Evolutionary conservation across 1,139 yeast genomes (phyloP).

Genomic region (Geotrichum restrictum): DNA sequence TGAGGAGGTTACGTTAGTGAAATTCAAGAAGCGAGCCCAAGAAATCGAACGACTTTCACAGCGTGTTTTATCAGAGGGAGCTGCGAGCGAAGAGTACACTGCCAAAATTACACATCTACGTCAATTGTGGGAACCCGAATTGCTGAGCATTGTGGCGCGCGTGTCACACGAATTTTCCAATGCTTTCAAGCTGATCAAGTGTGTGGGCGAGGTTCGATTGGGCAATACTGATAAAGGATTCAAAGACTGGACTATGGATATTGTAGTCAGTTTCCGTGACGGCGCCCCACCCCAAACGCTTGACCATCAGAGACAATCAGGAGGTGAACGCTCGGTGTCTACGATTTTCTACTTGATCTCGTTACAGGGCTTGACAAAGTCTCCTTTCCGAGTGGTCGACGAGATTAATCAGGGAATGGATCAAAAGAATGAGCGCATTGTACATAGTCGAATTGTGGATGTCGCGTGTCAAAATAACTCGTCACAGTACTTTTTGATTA

Average conservation of each 20-base stretch:
- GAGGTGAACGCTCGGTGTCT: slow-evolving; percentile 96
- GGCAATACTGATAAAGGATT: slow-evolving; percentile 49
- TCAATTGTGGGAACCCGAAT: slow-evolving; percentile 55
- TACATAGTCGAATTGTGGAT: slow-evolving; percentile 81
- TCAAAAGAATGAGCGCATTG: slow-evolving; percentile 81
- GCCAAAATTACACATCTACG: slow-evolving; percentile 43
- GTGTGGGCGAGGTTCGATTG: slow-evolving; percentile 74
- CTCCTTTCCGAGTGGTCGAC: slow-evolving; percentile 94
- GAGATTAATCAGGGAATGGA: slow-evolving; percentile 99
- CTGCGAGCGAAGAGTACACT: slow-evolving; percentile 35
- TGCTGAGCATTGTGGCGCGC: slow-evolving; percentile 48
- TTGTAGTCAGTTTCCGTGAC: slow-evolving; percentile 80
- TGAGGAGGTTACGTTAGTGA: slow-evolving; percentile 19
- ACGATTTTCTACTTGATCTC: slow-evolving; percentile 89
- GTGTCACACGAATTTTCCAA: slow-evolving; percentile 62
- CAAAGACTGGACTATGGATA: slow-evolving; percentile 78
- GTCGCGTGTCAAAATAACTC: slow-evolving; percentile 60
- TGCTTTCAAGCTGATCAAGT: slow-evolving; percentile 70
- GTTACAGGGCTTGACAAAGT: slow-evolving; percentile 80
- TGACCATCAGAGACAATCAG: slow-evolving; percentile 87
- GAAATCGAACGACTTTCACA: slow-evolving; percentile 35
- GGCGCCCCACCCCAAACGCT: slow-evolving; percentile 63
- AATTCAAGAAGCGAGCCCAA: slow-evolving; percentile 30
- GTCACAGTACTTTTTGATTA: slow-evolving; percentile 81
- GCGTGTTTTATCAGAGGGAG: slow-evolving; percentile 33